Conservation (phyloP, 306 rosid genomes). For the Prunus padus region DNA sequence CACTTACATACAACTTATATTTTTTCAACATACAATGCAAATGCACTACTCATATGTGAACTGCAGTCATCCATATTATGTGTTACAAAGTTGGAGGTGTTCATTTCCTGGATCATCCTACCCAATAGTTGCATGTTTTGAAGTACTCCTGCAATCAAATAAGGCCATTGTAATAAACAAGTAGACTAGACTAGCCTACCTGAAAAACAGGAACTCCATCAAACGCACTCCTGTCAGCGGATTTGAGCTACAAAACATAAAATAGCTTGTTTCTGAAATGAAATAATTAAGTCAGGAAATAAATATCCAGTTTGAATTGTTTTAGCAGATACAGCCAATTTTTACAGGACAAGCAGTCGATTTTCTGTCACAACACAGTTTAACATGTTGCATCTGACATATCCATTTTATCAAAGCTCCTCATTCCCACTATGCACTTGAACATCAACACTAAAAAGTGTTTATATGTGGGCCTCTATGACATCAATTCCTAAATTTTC, state of each 20-base stretch:
- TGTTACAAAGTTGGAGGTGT: not conserved
- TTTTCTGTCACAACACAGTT: not conserved
- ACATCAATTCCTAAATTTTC: not conserved
- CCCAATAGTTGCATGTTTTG: not conserved
- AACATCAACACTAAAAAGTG: not conserved
- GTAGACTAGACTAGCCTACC: conserved; percentile 44
- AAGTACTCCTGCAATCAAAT: not conserved
- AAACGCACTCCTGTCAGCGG: conserved; percentile 59
- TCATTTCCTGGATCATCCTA: not conserved
- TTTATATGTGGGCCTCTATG: not conserved
- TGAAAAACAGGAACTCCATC: conserved; percentile 97
- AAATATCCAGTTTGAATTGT: not conserved
- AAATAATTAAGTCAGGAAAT: not conserved
- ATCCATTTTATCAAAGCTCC: not conserved
- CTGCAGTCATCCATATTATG: not conserved
- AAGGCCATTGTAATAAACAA: conserved; percentile 20
- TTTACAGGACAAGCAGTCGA: not conserved
- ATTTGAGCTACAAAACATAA: conserved; percentile 54
- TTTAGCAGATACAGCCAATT: not conserved
- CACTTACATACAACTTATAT: not conserved
- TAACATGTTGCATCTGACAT: not conserved
- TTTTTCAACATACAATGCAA: not conserved
- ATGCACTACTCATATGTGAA: not conserved
- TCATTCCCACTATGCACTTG: not conserved
- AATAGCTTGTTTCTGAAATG: conserved; percentile 18